These are phyloP conservation scores for Clitopilus passeckerianus DNA, from an alignment of 768 basidiomycete genomes.

Conservation along the genomic window DNA sequence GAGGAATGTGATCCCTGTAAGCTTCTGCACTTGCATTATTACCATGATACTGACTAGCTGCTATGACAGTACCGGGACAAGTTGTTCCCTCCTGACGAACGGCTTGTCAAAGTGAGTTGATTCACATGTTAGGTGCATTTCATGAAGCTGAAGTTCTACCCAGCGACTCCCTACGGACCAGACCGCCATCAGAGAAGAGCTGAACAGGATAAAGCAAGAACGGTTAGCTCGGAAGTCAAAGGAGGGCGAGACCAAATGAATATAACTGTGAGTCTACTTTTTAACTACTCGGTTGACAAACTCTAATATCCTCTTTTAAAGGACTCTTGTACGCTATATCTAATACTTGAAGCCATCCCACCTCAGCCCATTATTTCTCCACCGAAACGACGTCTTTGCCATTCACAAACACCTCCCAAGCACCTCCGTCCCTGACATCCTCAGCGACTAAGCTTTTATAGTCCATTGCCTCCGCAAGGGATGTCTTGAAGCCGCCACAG, in stretches of 20 bases:
- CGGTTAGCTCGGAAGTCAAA: slow-evolving; percentile 38
- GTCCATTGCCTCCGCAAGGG: slow-evolving; percentile 43
- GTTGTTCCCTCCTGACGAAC: slow-evolving; percentile 61
- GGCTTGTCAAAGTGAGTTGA: slow-evolving; percentile 41
- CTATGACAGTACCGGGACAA: slow-evolving; percentile 59
- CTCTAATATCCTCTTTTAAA: not conserved
- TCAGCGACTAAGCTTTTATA: slow-evolving; percentile 37
- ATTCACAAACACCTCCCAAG: slow-evolving; percentile 34
- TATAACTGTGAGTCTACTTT: not conserved
- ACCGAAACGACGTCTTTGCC: slow-evolving; percentile 32
- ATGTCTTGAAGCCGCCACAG: slow-evolving; percentile 70
- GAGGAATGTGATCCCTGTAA: slow-evolving; percentile 69
- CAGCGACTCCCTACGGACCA: slow-evolving; percentile 67
- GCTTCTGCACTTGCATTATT: slow-evolving; percentile 5
- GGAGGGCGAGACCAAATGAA: slow-evolving; percentile 10
- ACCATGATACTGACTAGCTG: not conserved
- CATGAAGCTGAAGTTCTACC: not conserved
- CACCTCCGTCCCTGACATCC: slow-evolving; percentile 20
- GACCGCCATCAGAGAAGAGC: slow-evolving; percentile 57
- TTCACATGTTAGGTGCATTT: not conserved
- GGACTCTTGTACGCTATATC: not conserved
- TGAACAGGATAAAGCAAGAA: slow-evolving; percentile 67
- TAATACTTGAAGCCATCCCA: not conserved
- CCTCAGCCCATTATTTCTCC: slow-evolving; percentile 10
- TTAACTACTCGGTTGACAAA: not conserved